Evolutionary conservation across 148 eudicot species (phyloP).

Genomic region (Silene latifolia): DNA sequence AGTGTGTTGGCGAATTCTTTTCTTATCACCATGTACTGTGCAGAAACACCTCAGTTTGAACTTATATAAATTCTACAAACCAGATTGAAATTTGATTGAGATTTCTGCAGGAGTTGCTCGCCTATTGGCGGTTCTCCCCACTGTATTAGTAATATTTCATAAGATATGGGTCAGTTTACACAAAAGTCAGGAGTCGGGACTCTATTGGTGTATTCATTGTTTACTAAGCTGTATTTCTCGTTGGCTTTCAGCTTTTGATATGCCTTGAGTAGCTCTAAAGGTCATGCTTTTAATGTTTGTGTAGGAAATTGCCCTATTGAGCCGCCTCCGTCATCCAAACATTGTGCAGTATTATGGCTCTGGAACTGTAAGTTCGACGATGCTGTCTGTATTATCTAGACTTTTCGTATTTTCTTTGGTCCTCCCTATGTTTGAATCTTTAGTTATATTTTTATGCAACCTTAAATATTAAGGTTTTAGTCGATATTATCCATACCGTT

Average conservation of each 20-base stretch:
- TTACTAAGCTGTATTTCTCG: not conserved
- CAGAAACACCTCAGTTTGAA: not conserved
- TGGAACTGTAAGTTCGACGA: slow-evolving; percentile 58
- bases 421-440: not conserved
- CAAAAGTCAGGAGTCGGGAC: not conserved
- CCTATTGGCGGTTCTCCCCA: not conserved
- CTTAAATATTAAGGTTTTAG: not conserved
- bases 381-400: not conserved
- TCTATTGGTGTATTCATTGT: not conserved
- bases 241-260: not conserved
- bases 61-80: not conserved
- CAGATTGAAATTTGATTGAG: not conserved
- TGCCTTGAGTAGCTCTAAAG: slow-evolving; percentile 7
- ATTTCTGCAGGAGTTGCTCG: not conserved
- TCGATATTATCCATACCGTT: not conserved
- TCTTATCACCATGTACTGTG: not conserved
- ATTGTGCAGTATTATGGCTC: slow-evolving; percentile 96
- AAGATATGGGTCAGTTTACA: not conserved
- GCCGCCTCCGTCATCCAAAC: slow-evolving; percentile 87
- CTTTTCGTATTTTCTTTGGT: not conserved
- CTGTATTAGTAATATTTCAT: not conserved
- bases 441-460: not conserved
- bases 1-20: not conserved
- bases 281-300: slow-evolving; percentile 11
- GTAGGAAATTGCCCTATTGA: slow-evolving; percentile 81